Conservation (phyloP, 140 eudicot species). For the Cichorium intybus region DNA sequence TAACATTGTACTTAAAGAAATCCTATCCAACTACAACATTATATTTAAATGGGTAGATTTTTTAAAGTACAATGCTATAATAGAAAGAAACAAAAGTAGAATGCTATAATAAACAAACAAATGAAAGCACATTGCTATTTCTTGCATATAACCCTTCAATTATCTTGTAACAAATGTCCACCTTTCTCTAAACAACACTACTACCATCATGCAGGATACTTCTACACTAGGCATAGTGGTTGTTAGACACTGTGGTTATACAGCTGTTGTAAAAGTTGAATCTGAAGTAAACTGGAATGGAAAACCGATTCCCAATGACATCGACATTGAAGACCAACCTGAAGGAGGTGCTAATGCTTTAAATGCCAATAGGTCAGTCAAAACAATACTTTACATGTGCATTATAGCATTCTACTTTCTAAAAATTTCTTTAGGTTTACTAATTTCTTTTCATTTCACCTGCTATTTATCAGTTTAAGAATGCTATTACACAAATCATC, state of each 20-base stretch:
- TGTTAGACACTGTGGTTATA: constrained; percentile 83
- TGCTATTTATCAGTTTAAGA: constrained; percentile 54
- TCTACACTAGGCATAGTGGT: constrained; percentile 82
- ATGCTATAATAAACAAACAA: too few species aligned
- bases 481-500: constrained; percentile 73
- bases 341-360: constrained; percentile 95
- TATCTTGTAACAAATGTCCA: too few species aligned
- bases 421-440: too few species aligned
- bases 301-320: constrained; percentile 53
- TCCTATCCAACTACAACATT: too few species aligned
- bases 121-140: too few species aligned
- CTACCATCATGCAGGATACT: constrained; percentile 58
- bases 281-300: constrained; percentile 63
- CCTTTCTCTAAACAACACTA: background rate
- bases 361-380: constrained; percentile 77
- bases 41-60: too few species aligned
- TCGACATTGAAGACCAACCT: constrained; percentile 80
- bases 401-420: too few species aligned
- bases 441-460: constrained; percentile 4
- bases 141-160: too few species aligned
- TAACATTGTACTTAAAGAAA: too few species aligned
- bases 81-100: too few species aligned
- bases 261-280: constrained; percentile 74
- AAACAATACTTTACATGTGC: too few species aligned
- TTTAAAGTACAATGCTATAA: too few species aligned